Evolutionary conservation across 2,329 filamentous ascomycete species (phyloP).

Genomic region (Fusarium pseudoanthophilum): DNA sequence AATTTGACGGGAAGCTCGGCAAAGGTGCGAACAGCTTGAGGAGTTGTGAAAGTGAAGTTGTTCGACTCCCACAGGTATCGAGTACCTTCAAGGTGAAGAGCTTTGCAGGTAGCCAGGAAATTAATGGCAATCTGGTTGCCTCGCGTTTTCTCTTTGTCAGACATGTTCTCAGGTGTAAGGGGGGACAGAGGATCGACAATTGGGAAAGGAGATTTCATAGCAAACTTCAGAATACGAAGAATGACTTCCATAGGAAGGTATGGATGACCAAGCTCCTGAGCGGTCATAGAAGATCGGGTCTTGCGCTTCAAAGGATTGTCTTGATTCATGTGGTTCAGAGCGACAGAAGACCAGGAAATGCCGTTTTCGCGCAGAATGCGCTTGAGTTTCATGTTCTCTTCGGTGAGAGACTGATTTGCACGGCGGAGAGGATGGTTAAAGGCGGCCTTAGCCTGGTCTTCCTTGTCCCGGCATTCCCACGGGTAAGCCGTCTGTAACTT

Average conservation of each 20-base stretch:
- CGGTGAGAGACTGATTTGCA: slow-evolving; percentile 57
- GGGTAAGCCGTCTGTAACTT: slow-evolving; percentile 50
- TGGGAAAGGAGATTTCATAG: slow-evolving; percentile 59
- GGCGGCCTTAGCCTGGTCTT: slow-evolving; percentile 60
- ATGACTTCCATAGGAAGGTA: slow-evolving; percentile 64
- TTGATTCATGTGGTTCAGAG: slow-evolving; percentile 49
- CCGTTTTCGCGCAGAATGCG: slow-evolving; percentile 62
- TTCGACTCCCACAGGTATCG: slow-evolving; percentile 64
- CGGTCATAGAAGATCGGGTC: slow-evolving; percentile 46
- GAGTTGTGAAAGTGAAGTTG: slow-evolving; percentile 65
- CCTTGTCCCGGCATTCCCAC: slow-evolving; percentile 64
- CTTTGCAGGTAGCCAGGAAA: slow-evolving; percentile 63
- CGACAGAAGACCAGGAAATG: slow-evolving; percentile 60
- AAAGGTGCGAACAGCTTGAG: slow-evolving; percentile 61
- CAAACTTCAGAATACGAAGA: slow-evolving; percentile 62
- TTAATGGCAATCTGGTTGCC: slow-evolving; percentile 63
- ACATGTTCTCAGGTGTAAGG: slow-evolving; percentile 55
- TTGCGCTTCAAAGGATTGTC: slow-evolving; percentile 48
- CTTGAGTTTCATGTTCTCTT: slow-evolving; percentile 63
- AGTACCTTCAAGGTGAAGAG: slow-evolving; percentile 61
- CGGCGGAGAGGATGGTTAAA: slow-evolving; percentile 62
- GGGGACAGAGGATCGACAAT: slow-evolving; percentile 66
- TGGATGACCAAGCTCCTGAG: slow-evolving; percentile 49
- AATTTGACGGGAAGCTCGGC: slow-evolving; percentile 55
- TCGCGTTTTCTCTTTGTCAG: slow-evolving; percentile 55